A percentile compares a stretch with the other conserved stretches of the same genome.
Evolutionary conservation across 2,329 filamentous ascomycete species (phyloP).

Genomic region (Cladosporium sp.): DNA sequence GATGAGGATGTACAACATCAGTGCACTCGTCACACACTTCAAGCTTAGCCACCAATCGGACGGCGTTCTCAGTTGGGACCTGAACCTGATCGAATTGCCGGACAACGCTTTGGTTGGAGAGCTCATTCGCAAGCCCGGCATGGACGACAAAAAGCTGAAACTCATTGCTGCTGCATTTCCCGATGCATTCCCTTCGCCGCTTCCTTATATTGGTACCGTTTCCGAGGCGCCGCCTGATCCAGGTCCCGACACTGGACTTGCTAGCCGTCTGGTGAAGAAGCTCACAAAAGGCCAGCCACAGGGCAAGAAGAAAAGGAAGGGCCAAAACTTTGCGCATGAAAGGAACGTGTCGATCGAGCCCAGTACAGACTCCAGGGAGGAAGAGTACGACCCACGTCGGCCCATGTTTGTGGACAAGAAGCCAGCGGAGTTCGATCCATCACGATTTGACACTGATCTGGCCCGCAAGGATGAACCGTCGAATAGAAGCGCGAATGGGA

Average conservation of each 20-base stretch:
- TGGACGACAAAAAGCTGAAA: constrained; percentile 55
- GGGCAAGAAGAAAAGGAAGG: constrained; percentile 31
- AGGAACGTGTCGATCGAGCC: constrained; percentile 33
- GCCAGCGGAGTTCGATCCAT: constrained; percentile 25
- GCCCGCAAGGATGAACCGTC: constrained; percentile 22
- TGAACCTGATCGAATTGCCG: constrained; percentile 62
- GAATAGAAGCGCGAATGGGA: not conserved
- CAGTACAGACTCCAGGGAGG: constrained; percentile 41
- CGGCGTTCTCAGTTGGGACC: constrained; percentile 55
- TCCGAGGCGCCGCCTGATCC: constrained; percentile 26
- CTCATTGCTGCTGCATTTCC: constrained; percentile 37
- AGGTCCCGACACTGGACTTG: constrained; percentile 22
- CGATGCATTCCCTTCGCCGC: constrained; percentile 41
- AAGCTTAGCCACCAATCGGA: constrained; percentile 55
- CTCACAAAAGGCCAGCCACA: constrained; percentile 12
- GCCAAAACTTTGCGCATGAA: constrained; percentile 22
- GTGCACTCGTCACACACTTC: constrained; percentile 61
- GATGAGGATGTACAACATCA: constrained; percentile 45
- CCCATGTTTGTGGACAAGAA: constrained; percentile 33
- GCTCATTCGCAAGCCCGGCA: constrained; percentile 54
- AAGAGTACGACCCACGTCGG: constrained; percentile 52
- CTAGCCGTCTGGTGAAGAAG: constrained; percentile 32
- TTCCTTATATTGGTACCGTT: constrained; percentile 45
- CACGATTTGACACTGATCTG: constrained; percentile 35
- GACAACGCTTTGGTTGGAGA: constrained; percentile 51